phyloP scores from a whole-genome alignment of 139 green algal species.

The Pseudopediastrum boryanum region DNA sequence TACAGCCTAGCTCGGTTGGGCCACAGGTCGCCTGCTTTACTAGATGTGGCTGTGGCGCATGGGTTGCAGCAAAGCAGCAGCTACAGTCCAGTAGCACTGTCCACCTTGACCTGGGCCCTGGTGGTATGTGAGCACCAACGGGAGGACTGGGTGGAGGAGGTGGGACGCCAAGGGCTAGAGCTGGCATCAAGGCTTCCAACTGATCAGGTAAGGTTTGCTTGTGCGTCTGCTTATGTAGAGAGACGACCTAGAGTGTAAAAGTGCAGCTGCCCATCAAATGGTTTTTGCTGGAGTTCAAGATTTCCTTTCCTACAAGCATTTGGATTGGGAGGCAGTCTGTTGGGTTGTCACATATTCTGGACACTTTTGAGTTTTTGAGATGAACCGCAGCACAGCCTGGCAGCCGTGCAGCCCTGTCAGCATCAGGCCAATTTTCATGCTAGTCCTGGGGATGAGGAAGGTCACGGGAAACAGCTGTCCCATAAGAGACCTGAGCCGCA shows the following conservation, averaged over 20 bases:
- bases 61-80: neutral
- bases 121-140: neutral
- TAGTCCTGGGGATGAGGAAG: too few relatives aligned
- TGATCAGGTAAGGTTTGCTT: slow-evolving; percentile 10
- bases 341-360: neutral
- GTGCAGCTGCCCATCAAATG: neutral
- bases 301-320: neutral
- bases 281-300: neutral
- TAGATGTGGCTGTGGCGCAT: slow-evolving; percentile 12
- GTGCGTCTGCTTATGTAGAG: neutral
- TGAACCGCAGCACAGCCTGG: neutral
- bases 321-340: neutral
- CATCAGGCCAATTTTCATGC: too few relatives aligned
- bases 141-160: neutral
- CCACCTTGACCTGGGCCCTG: slow-evolving; percentile 22
- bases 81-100: slow-evolving; percentile 15
- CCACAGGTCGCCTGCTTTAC: neutral
- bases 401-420: neutral
- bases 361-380: neutral
- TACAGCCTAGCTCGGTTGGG: neutral
- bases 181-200: slow-evolving; percentile 7
- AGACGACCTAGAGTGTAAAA: neutral
- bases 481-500: too few relatives aligned
- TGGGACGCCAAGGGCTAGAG: neutral
- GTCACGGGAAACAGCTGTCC: too few relatives aligned